Evolutionary conservation across 768 basidiomycete genomes (phyloP), one percentile per base, ranked within the genome.

Genomic region (Ramaria sp.): DNA sequence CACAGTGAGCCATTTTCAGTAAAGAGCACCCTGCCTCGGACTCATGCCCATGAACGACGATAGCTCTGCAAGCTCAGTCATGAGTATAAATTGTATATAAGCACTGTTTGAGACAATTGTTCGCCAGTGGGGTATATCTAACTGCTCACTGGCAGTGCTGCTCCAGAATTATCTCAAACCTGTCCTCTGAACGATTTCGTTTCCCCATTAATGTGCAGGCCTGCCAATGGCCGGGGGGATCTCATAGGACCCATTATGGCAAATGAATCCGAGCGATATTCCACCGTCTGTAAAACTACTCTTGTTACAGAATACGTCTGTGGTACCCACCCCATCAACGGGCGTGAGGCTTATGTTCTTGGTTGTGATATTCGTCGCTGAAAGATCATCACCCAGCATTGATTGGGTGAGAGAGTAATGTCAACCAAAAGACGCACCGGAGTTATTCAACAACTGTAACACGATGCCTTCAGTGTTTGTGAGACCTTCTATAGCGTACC

Each of bases 321-420:
- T 43, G 3, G 12, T 39, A 19, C 38, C 53, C 42, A 54, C 39
- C 12, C 41, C 53, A 54, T 54, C 53, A 19, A 54, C 31, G 22
- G 53, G 38, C 38, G 41, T 54, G 19, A 54, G 53, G 41, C 19
- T 54, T 20, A 54, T 54, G 42, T 54, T 43, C 38, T 54, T 54
- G 4, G 20, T 54, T 20, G 41, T 38, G 22, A 54, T 41, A 41
- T 54, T 54, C 38, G 53, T 54, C 12, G 53, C 53, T 54, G n/a
- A 33, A 54, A 22, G 12, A 22, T 54, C 12, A 54, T 27, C 22
- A 41, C n/a, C 13, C 39, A n/a, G 39, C 12, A 3, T 4, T 15
- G 17, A 43, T 20, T 13, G 38, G n/a, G 19, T 17, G 53, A 4
- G n/a, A 30, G 12, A 41, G 11, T 17, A 42, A 17, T 41, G 13